A percentile compares a stretch with the other conserved stretches of the same genome.
Evolutionary conservation across 495 filamentous ascomycete species (phyloP).

Genomic region (Aspergillus egyptiacus): DNA sequence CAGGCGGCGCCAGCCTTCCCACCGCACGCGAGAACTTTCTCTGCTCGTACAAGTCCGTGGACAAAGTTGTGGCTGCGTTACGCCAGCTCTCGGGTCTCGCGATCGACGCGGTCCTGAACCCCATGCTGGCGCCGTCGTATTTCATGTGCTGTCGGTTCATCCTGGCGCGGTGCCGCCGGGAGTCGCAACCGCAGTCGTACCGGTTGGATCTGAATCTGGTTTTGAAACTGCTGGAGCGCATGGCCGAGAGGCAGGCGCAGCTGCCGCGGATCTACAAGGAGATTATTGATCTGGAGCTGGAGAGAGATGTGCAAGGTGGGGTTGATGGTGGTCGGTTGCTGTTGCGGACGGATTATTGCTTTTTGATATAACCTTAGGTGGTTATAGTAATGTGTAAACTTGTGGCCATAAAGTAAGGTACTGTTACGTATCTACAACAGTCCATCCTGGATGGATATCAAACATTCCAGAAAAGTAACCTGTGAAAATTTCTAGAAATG

Average conservation of each 20-base stretch:
- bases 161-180: not conserved
- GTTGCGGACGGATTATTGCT: conserved; percentile 1
- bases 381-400: too few relatives aligned
- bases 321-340: not conserved
- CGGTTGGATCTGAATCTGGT: conserved; percentile 5
- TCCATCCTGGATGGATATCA: too few relatives aligned
- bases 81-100: conserved; percentile 2
- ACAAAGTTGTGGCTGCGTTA: conserved; percentile 4
- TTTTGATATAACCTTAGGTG: conserved; percentile 6
- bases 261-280: conserved; percentile 3
- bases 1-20: too few relatives aligned
- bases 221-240: conserved; percentile 4
- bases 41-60: conserved; percentile 5
- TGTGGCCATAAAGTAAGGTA: too few relatives aligned
- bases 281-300: conserved; percentile 4
- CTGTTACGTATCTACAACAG: too few relatives aligned
- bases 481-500: too few relatives aligned
- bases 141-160: conserved; percentile 7
- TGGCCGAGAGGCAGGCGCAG: not conserved
- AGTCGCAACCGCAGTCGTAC: conserved; percentile 1
- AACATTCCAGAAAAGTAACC: too few relatives aligned
- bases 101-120: not conserved
- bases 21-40: not conserved
- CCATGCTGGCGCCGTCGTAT: conserved; percentile 5
- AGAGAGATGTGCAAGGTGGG: not conserved